phyloP scores from a whole-genome alignment of 129 eudicot species.

The Rutidosis leptorrhynchoides region DNA sequence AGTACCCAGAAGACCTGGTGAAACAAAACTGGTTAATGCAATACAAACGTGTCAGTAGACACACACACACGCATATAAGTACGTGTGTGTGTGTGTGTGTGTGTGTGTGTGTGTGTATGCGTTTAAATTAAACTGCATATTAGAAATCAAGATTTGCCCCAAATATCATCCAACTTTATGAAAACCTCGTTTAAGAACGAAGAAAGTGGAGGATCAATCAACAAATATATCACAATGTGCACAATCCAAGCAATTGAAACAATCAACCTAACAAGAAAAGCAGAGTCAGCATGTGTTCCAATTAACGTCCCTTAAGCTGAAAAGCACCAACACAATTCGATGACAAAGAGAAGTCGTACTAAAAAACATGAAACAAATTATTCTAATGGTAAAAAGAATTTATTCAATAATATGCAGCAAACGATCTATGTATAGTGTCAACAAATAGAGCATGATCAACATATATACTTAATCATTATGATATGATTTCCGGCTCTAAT shows the following conservation, averaged over 20 bases:
- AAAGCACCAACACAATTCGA: slow-evolving; percentile 14
- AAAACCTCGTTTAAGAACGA: slow-evolving; percentile 84
- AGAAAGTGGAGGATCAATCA: slow-evolving; percentile 93
- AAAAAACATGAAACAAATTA: not conserved
- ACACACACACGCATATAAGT: not conserved
- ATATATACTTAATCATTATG: not conserved
- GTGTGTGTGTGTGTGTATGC: too few relatives aligned
- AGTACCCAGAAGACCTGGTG: slow-evolving; percentile 93
- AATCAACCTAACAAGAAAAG: slow-evolving; percentile 54
- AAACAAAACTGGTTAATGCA: slow-evolving; percentile 17
- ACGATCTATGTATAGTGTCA: not conserved
- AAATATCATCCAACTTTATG: slow-evolving; percentile 80
- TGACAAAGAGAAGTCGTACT: not conserved
- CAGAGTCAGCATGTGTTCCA: slow-evolving; percentile 5
- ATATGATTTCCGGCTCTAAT: not conserved
- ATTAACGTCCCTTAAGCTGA: slow-evolving; percentile 4
- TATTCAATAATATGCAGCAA: not conserved
- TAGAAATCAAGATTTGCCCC: slow-evolving; percentile 56
- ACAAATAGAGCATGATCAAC: not conserved
- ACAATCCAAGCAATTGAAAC: slow-evolving; percentile 97
- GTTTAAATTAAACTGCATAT: not conserved
- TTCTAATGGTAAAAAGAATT: not conserved
- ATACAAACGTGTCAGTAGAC: slow-evolving; percentile 6
- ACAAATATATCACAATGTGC: slow-evolving; percentile 81
- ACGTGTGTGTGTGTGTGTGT: too few relatives aligned